A percentile compares a stretch with the other conserved stretches of the same genome.
Evolutionary conservation across 106 monocot genomes (phyloP).

Genomic region (Phalaenopsis aphrodite): DNA sequence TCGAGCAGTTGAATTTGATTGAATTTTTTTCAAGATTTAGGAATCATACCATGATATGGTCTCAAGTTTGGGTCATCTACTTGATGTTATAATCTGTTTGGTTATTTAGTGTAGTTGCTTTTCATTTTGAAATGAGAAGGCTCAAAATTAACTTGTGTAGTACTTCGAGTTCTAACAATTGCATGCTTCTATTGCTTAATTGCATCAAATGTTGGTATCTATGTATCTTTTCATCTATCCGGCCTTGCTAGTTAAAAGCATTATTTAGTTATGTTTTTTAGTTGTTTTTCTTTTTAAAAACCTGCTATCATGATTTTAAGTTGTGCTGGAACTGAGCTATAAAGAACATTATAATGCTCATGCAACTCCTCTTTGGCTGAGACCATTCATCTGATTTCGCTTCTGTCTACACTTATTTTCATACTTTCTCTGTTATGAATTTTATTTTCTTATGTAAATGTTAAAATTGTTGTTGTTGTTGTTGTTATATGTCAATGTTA

Average conservation of each 20-base stretch:
- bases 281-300: neutral
- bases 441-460: neutral
- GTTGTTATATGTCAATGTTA: neutral
- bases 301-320: neutral
- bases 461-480: too few species aligned
- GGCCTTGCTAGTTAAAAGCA: neutral
- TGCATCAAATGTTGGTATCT: neutral
- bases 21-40: too few species aligned
- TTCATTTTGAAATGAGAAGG: too few species aligned
- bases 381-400: neutral
- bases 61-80: too few species aligned
- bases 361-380: neutral
- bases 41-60: too few species aligned
- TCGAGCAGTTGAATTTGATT: too few species aligned
- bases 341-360: neutral
- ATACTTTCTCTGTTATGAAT: neutral
- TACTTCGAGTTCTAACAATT: too few species aligned
- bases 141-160: too few species aligned
- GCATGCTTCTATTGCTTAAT: neutral
- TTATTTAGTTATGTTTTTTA: neutral
- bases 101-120: too few species aligned
- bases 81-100: too few species aligned
- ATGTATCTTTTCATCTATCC: neutral
- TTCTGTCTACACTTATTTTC: neutral
- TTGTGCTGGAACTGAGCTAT: neutral